Evolutionary conservation across 2,329 filamentous ascomycete genomes (phyloP).

Genomic region (Ophidiomyces ophidiicola): DNA sequence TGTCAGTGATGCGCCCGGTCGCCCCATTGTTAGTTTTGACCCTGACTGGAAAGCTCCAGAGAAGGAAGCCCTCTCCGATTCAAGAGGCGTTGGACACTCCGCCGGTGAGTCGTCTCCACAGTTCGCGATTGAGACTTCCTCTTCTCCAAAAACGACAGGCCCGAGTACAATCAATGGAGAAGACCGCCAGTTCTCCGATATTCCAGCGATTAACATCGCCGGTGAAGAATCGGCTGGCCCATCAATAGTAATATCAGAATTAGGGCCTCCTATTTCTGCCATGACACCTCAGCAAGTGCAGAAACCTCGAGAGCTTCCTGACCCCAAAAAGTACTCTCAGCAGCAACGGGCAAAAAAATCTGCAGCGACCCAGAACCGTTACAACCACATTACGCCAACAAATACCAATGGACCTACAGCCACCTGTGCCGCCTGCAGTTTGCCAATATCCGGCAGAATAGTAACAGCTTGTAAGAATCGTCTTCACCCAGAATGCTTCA

Average conservation of each 20-base stretch:
- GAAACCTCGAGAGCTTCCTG: conserved; percentile 16
- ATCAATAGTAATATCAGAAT: conserved; percentile 22
- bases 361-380: conserved; percentile 19
- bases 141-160: conserved; percentile 18
- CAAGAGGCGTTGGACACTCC: conserved; percentile 12
- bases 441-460: conserved; percentile 80
- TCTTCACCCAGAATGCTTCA: conserved; percentile 90
- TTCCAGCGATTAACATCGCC: conserved; percentile 27
- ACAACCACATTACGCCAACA: conserved; percentile 27
- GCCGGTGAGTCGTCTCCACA: background rate
- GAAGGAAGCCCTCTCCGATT: conserved; percentile 24
- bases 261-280: conserved; percentile 28
- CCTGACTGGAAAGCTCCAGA: conserved; percentile 58
- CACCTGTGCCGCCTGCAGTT: conserved; percentile 69
- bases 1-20: conserved; percentile 78
- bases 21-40: conserved; percentile 96
- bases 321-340: conserved; percentile 10
- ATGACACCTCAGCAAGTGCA: conserved; percentile 18
- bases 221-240: conserved; percentile 18
- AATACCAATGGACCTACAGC: conserved; percentile 46
- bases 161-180: conserved; percentile 42
- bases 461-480: conserved; percentile 69
- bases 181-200: conserved; percentile 25
- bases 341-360: conserved; percentile 5
- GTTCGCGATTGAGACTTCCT: conserved; percentile 11